These are phyloP conservation scores for Termitomyces sp. DNA, from an alignment of 768 basidiomycete species.

Conservation along the genomic window DNA sequence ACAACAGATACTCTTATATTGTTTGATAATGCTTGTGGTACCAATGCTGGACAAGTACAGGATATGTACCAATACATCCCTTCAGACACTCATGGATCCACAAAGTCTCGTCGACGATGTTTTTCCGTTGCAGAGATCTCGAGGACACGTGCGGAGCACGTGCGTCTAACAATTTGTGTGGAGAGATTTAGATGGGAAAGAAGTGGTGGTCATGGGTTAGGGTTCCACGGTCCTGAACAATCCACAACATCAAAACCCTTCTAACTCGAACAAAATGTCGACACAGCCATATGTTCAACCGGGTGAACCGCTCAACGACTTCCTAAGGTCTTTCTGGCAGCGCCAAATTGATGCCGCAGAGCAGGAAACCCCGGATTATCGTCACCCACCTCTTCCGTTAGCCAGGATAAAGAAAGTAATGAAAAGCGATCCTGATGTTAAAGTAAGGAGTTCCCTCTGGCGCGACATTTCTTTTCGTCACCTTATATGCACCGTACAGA, in stretches of 20 bases:
- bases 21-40: no score
- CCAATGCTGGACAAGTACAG: no score
- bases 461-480: conserved; percentile 6
- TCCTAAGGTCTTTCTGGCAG: conserved; percentile 87
- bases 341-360: conserved; percentile 83
- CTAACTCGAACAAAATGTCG: conserved; percentile 40
- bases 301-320: conserved; percentile 82
- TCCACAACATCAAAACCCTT: not conserved
- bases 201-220: not conserved
- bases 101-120: no score
- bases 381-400: conserved; percentile 84
- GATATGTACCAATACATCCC: no score
- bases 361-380: conserved; percentile 81
- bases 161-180: no score
- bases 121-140: no score
- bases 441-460: conserved; percentile 45
- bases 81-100: no score
- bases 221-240: not conserved
- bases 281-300: conserved; percentile 66
- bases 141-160: no score
- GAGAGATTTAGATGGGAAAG: not conserved
- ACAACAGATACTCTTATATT: no score
- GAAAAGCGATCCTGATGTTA: conserved; percentile 97
- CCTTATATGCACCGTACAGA: conserved; percentile 38
- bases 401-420: conserved; percentile 99